Evolutionary conservation across 257 asterid species (phyloP), one percentile per base, ranked within the genome.

Genomic region (Penstemon eatonii): DNA sequence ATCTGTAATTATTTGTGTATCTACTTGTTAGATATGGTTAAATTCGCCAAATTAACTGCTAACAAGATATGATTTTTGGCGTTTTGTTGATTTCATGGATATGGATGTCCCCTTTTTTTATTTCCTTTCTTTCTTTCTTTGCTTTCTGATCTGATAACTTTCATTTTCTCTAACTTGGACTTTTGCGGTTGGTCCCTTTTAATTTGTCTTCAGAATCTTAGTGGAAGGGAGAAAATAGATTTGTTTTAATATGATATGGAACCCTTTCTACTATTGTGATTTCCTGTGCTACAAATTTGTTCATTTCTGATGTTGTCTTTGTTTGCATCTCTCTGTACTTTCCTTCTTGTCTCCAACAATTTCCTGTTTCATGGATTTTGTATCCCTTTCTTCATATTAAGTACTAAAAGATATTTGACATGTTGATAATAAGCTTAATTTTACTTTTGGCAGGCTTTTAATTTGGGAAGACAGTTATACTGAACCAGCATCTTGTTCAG

Each of bases 391-490:
- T 63, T n/a, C 38, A 53, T 25, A 25, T 25, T 25, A 39, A 56
- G 4, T n/a, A 42, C 38, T 69, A 46, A 44, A 60, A 40, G 49
- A 33, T 33, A 15, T 6, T 62, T 47, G 25, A 12, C 25, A 9
- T 69, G 62, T 55, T 56, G 38, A 42, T 15, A 25, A 10, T 47
- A 9, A 60, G 59, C 43, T 36, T 38, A 10, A 50, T 37, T 73
- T 69, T 33, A 60, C 37, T 63, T 25, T 61, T 69, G 56, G 67
- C 85, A 89, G 96, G 85, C 78, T 87, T 73, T 79, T 89, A 77
- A 82, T 89, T 67, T 87, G 88, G 92, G 95, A 89, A 74, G 96
- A 89, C 65, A 85, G 85, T 79, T 89, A 79, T 72, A 73, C 77
- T 57, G 89, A 76, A 43, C 77, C 79, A 0, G 65, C 56, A 59